These are phyloP conservation scores for Fusarium graminum DNA, from an alignment of 2,329 filamentous ascomycete genomes.

Conservation along the genomic window DNA sequence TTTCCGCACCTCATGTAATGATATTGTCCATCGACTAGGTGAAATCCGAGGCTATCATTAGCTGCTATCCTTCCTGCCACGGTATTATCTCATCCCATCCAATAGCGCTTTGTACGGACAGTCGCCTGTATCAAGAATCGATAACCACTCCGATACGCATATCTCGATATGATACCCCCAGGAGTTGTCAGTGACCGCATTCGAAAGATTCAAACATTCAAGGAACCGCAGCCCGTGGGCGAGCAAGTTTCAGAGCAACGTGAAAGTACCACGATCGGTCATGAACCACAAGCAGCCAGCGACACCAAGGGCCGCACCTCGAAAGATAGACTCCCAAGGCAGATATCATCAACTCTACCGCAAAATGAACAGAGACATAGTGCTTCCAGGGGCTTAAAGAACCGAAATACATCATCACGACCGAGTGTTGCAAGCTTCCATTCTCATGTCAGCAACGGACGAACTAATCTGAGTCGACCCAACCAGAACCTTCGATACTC, in stretches of 20 bases:
- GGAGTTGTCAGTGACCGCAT: slow-evolving; percentile 51
- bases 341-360: slow-evolving; percentile 32
- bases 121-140: slow-evolving; percentile 17
- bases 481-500: slow-evolving; percentile 6
- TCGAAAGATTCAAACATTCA: slow-evolving; percentile 47
- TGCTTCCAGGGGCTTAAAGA: slow-evolving; percentile 1
- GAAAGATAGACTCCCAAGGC: slow-evolving; percentile 44
- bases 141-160: slow-evolving; percentile 17
- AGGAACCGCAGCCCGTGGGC: slow-evolving; percentile 22
- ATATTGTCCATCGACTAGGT: slow-evolving; percentile 26
- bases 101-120: slow-evolving; percentile 14
- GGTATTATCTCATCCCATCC: slow-evolving; percentile 33
- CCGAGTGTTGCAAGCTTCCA: slow-evolving; percentile 29
- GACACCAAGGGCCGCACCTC: slow-evolving; percentile 47
- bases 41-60: slow-evolving; percentile 7
- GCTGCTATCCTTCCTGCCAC: slow-evolving; percentile 18
- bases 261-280: slow-evolving; percentile 48
- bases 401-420: slow-evolving; percentile 11
- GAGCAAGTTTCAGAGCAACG: slow-evolving; percentile 28
- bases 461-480: slow-evolving; percentile 1
- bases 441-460: slow-evolving; percentile 4
- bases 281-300: slow-evolving; percentile 47
- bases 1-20: slow-evolving; percentile 17
- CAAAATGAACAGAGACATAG: slow-evolving; percentile 20
- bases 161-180: slow-evolving; percentile 38